A percentile compares a stretch with the other conserved stretches of the same genome.
Evolutionary conservation across 1,284 basidiomycete genomes (phyloP).

Genomic region (Cystobasidium sp.): DNA sequence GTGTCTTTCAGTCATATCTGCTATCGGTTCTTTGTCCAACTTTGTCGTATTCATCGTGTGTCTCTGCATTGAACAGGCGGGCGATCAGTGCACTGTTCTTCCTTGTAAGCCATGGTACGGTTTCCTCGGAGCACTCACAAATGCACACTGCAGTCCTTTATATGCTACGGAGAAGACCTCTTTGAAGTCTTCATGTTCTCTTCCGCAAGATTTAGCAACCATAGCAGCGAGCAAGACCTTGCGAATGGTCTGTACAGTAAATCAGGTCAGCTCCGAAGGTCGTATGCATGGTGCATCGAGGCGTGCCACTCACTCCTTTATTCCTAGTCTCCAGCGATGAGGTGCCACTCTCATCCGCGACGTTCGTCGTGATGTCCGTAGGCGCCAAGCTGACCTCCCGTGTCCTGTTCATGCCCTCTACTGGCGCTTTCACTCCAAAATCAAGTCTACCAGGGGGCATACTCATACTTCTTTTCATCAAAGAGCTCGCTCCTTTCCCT

Average conservation of each 20-base stretch:
- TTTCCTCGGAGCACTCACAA: constrained; percentile 15
- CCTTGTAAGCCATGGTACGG: no score
- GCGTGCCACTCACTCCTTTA: constrained; percentile 20
- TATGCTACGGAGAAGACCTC: constrained; percentile 41
- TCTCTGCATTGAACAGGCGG: not conserved
- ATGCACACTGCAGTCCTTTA: constrained; percentile 34
- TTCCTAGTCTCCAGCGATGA: constrained; percentile 32
- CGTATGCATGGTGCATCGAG: no score
- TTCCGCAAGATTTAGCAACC: constrained; percentile 2
- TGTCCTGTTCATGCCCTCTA: not conserved
- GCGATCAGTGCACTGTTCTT: no score
- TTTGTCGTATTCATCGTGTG: constrained; percentile 5
- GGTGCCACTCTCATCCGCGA: constrained; percentile 4
- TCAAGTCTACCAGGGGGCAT: constrained; percentile 41
- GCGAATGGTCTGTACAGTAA: constrained; percentile 27
- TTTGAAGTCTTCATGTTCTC: constrained; percentile 40
- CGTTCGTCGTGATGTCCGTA: constrained; percentile 21
- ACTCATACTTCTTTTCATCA: constrained; percentile 34
- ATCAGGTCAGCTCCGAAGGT: not conserved
- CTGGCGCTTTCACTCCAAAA: not conserved
- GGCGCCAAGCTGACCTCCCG: constrained; percentile 35
- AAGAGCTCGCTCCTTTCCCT: not conserved
- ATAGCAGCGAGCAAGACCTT: constrained; percentile 34
- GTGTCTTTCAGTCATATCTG: not conserved
- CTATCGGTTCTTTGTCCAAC: constrained; percentile 18